phyloP scores from a whole-genome alignment of 495 filamentous ascomycete genomes.

The Xylaria palmicola region DNA sequence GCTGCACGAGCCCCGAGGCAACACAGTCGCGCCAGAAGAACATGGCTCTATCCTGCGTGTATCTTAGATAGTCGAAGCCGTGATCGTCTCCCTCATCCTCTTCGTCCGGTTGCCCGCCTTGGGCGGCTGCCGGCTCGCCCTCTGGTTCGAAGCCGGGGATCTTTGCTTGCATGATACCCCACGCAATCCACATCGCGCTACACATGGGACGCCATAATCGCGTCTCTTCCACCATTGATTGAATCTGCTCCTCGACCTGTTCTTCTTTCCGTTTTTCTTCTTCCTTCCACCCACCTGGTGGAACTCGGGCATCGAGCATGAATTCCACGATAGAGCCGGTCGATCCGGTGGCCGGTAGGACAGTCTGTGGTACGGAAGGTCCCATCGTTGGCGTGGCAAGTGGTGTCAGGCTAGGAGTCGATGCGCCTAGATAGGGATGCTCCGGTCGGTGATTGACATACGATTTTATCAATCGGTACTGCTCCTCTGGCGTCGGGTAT shows the following conservation, averaged over 20 bases:
- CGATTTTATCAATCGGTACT: constrained; percentile 76
- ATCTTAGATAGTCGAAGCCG: constrained; percentile 89
- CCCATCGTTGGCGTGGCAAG: constrained; percentile 27
- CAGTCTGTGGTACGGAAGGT: constrained; percentile 27
- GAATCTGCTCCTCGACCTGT: constrained; percentile 59
- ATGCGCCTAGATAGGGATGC: constrained; percentile 45
- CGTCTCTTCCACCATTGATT: constrained; percentile 71
- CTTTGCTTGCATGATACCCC: constrained; percentile 95
- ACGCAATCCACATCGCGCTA: constrained; percentile 88
- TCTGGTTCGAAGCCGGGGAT: constrained; percentile 54
- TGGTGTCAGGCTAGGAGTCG: constrained; percentile 56
- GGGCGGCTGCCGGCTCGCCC: background rate
- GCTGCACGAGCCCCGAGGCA: constrained; percentile 63
- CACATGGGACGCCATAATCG: constrained; percentile 82
- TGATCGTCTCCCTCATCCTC: constrained; percentile 44
- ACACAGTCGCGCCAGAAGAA: constrained; percentile 93
- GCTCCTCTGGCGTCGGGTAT: constrained; percentile 81
- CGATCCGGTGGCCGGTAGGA: constrained; percentile 26
- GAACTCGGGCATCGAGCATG: constrained; percentile 67
- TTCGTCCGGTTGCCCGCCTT: constrained; percentile 27
- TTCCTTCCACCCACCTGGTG: constrained; percentile 55
- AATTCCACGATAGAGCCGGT: constrained; percentile 57
- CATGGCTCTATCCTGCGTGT: constrained; percentile 85
- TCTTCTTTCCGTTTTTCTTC: constrained; percentile 61
- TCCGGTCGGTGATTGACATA: constrained; percentile 80